A percentile compares a stretch with the other conserved stretches of the same genome.
Conservation (phyloP, 2,329 filamentous ascomycete species). For the Fusarium paranaense region DNA sequence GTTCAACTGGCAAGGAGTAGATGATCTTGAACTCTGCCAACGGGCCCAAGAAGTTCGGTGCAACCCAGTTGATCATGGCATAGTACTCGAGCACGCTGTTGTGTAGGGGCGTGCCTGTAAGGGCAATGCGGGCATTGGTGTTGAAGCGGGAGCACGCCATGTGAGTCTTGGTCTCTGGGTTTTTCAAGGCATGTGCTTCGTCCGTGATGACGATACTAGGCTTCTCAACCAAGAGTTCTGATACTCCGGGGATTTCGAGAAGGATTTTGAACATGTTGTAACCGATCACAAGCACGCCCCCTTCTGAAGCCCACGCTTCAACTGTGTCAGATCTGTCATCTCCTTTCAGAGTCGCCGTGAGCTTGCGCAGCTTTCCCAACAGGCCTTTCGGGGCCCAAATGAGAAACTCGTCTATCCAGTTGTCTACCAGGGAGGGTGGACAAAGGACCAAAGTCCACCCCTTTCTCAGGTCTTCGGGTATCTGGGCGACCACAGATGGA, state of each 20-base stretch:
- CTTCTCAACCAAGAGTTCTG: conserved; percentile 64
- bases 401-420: conserved; percentile 84
- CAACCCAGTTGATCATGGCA: conserved; percentile 89
- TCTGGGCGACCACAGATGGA: conserved; percentile 68
- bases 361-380: conserved; percentile 67
- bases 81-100: conserved; percentile 89
- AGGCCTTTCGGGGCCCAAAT: conserved; percentile 72
- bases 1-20: conserved; percentile 79
- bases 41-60: conserved; percentile 80
- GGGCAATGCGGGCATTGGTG: conserved; percentile 79
- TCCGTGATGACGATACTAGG: conserved; percentile 85
- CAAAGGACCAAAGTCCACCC: conserved; percentile 80
- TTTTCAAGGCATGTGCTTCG: conserved; percentile 86
- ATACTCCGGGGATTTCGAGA: conserved; percentile 46
- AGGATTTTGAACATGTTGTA: conserved; percentile 74
- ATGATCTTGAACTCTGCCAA: conserved; percentile 74
- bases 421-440: conserved; percentile 79
- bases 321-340: conserved; percentile 60
- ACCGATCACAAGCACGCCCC: conserved; percentile 82
- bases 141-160: conserved; percentile 68
- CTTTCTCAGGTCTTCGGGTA: conserved; percentile 72
- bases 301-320: conserved; percentile 69
- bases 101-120: conserved; percentile 87
- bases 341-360: conserved; percentile 58
- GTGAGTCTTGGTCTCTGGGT: conserved; percentile 64